A percentile compares a stretch with the other conserved stretches of the same genome.
These are phyloP conservation scores for Dendrostoma leiphaemia DNA, from an alignment of 2,329 filamentous ascomycete species.

Conservation along the genomic window DNA sequence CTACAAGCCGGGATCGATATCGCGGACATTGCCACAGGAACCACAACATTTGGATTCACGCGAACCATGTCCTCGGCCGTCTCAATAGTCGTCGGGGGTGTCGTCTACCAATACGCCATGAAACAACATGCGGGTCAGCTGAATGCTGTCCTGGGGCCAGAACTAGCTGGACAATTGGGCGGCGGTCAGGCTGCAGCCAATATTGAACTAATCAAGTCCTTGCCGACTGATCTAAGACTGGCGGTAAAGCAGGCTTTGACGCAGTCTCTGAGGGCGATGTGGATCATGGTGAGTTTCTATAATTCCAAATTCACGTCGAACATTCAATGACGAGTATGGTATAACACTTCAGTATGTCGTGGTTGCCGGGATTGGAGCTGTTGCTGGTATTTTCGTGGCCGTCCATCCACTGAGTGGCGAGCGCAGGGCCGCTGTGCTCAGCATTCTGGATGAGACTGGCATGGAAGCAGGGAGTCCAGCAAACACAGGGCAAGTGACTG, in stretches of 20 bases:
- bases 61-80: constrained; percentile 53
- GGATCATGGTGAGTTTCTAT: neutral
- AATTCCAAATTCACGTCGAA: no score
- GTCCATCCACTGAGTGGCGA: constrained; percentile 14
- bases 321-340: no score
- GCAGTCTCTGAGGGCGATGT: neutral
- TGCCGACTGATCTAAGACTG: neutral
- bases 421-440: constrained; percentile 10
- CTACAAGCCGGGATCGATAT: constrained; percentile 58
- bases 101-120: constrained; percentile 26
- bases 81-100: constrained; percentile 48
- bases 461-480: neutral
- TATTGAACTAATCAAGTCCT: constrained; percentile 10
- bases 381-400: constrained; percentile 1
- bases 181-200: constrained; percentile 28
- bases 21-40: constrained; percentile 56
- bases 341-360: neutral
- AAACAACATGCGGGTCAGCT: constrained; percentile 10
- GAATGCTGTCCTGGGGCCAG: constrained; percentile 9
- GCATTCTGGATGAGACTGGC: neutral
- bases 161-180: constrained; percentile 46
- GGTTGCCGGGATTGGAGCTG: constrained; percentile 26
- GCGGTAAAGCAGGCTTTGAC: constrained; percentile 22
- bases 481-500: neutral
- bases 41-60: constrained; percentile 55